Base-by-base conservation (phyloP, 495 filamentous ascomycete genomes). In the Xylaria flabelliformis region DNA sequence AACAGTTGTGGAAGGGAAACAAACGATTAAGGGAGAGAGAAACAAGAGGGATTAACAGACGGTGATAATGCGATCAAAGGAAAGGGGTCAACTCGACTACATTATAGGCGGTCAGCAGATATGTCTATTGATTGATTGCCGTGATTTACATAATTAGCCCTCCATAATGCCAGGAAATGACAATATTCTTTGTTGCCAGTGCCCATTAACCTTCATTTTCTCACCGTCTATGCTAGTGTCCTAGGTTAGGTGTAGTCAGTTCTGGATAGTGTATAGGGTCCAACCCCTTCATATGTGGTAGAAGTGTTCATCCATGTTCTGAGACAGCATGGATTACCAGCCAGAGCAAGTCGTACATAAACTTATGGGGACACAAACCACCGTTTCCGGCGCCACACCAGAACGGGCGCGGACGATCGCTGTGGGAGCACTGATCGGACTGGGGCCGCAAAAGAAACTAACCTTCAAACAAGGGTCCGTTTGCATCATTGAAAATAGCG, bases 381-480 rank as follows among this genome's bases (percentile, higher is more conserved):
- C 39, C 53, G 53, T 46, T 61, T 50, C 17, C n/a, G 10, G 67
- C 36, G 21, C 50, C 44, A 46, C 36, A 69, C 66, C 48, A 58
- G n/a, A 51, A 56, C 34, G 24, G 53, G 41, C 41, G 41, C 67
- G 50, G 67, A 55, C 67, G 67, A 69, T 69, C 67, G 32, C 41
- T 61, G 53, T 62, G 41, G 26, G 36, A 6, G 9, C 39, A 13
- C 56, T 62, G 67, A 69, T 69, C 67, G 53, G 67, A 48, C 67
- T 64, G 61, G 61, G 61, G 61, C 67, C 21, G 55, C 56, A 69
- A 69, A 62, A 29, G 41, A 61, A 69, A 69, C 50, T 24, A 67
- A 26, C 61, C 63, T 64, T 26, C 13, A 36, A 34, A 59, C 66
- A 58, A 59, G 66, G 66, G 53, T 69, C 46, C 17, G 64, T 51